Percentiles rank a stretch among this genome's conserved stretches.
Evolutionary conservation across 345 rosid genomes (phyloP).

Genomic region (Arabis alpina): DNA sequence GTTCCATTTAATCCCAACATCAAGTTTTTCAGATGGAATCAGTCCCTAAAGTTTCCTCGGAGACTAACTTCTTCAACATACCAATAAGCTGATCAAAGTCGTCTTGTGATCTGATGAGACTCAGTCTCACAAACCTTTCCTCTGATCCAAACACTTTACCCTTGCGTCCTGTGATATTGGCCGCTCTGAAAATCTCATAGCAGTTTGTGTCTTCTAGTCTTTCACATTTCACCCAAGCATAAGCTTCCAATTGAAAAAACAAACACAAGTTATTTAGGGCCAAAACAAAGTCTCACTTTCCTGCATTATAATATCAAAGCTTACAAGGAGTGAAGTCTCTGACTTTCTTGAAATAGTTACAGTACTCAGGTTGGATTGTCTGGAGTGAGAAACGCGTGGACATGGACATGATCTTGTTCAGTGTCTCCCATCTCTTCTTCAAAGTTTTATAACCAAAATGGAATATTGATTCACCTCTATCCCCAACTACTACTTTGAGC

Average conservation of each 20-base stretch:
- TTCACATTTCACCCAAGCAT: conserved; percentile 76
- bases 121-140: too few relatives aligned
- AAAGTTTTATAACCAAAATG: conserved; percentile 54
- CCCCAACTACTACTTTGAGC: conserved; percentile 50
- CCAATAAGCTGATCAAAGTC: too few relatives aligned
- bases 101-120: too few relatives aligned
- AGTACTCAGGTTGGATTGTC: conserved; percentile 42
- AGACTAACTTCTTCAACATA: too few relatives aligned
- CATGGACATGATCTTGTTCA: conserved; percentile 22
- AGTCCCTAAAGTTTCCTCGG: too few relatives aligned
- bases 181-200: too few relatives aligned
- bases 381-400: conserved; percentile 56
- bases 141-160: too few relatives aligned
- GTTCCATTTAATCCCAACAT: background rate
- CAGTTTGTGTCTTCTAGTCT: too few relatives aligned
- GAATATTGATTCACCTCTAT: conserved; percentile 47
- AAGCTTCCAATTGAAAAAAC: conserved; percentile 50
- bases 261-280: background rate
- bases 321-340: conserved; percentile 38
- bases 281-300: conserved; percentile 6
- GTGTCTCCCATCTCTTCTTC: conserved; percentile 41
- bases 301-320: background rate
- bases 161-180: too few relatives aligned
- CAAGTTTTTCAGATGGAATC: too few relatives aligned
- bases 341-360: conserved; percentile 45